Evolutionary conservation across 352 stramenopile species (phyloP), one percentile per base, ranked within the genome.

Genomic region (Peronosclerospora sorghi): DNA sequence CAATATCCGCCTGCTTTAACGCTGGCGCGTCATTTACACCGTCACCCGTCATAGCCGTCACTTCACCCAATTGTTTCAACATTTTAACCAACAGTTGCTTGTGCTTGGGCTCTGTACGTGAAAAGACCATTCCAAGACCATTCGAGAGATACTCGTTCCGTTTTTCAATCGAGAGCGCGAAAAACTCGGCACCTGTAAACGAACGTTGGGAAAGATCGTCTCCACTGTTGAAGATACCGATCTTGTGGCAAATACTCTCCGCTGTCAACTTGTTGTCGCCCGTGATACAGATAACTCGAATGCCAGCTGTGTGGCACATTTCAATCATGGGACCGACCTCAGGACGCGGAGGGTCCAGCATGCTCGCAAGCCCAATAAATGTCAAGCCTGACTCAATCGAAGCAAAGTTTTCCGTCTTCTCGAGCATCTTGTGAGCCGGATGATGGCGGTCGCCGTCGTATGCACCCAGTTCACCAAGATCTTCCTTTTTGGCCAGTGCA

Each of bases 251-350:
- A 42, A 99, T 98, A 41, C 95, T 97, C 42, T 98, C 76, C 8
- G 96, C 97, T 34, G 97, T 99, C 39, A 98, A 75, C 60, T 95
- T 94, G 59, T 96, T 96, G 82, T 99, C 97, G 36, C 97, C 97
- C 8, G 96, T 99, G 53, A 99, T 99, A 64, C 99, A 97, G 37
- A 99, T 97, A 9, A 99, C 95, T 29, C 96, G 82, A 48, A 99
- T 96, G 27, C 96, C 96, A 2, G 96, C 96, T 14, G 82, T 80
- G 45, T 95, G 75, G 68, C 95, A 98, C 52, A 76, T 77, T 38
- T 85, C 66, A 58, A 99, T 99, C 62, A 95, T 97, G 1, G 90
- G 73, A 4, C 77, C 86, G 14, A 98, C 96, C 60, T 99, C 96
- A 23, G 92, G 91, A 23, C 96, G 84, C 5, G 96, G 94, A 1